phyloP scores from a whole-genome alignment of 1,284 basidiomycete genomes.

The Moesziomyces sp. region DNA sequence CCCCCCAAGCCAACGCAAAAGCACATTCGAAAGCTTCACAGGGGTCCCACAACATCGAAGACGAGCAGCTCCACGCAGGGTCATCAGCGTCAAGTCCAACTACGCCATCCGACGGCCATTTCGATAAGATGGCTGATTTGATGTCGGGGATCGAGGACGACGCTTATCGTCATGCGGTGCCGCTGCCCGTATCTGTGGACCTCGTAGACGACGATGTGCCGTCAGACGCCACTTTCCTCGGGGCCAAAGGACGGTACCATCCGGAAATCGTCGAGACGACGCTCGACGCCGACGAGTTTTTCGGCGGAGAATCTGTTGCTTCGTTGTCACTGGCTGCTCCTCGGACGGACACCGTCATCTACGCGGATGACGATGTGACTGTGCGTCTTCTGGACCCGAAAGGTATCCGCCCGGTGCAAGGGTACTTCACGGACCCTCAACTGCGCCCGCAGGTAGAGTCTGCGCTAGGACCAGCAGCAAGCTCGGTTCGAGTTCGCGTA shows the following conservation, averaged over 20 bases:
- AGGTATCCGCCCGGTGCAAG: slow-evolving; percentile 69
- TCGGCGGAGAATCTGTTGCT: slow-evolving; percentile 63
- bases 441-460: slow-evolving; percentile 34
- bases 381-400: slow-evolving; percentile 78
- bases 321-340: slow-evolving; percentile 44
- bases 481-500: slow-evolving; percentile 44
- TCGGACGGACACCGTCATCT: slow-evolving; percentile 71
- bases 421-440: slow-evolving; percentile 52
- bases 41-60: background rate
- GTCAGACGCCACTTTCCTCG: slow-evolving; percentile 85
- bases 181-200: slow-evolving; percentile 77
- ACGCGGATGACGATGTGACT: slow-evolving; percentile 82
- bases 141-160: slow-evolving; percentile 81
- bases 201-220: slow-evolving; percentile 92
- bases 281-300: slow-evolving; percentile 71
- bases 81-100: background rate
- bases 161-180: slow-evolving; percentile 80
- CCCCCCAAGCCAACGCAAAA: background rate
- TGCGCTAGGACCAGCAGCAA: slow-evolving; percentile 23
- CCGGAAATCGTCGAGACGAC: slow-evolving; percentile 75
- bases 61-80: background rate
- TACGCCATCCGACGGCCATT: background rate
- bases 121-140: slow-evolving; percentile 25
- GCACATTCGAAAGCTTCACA: background rate
- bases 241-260: slow-evolving; percentile 70